These are phyloP conservation scores for Calendula officinalis DNA, from an alignment of 129 eudicot species.

Conservation along the genomic window DNA sequence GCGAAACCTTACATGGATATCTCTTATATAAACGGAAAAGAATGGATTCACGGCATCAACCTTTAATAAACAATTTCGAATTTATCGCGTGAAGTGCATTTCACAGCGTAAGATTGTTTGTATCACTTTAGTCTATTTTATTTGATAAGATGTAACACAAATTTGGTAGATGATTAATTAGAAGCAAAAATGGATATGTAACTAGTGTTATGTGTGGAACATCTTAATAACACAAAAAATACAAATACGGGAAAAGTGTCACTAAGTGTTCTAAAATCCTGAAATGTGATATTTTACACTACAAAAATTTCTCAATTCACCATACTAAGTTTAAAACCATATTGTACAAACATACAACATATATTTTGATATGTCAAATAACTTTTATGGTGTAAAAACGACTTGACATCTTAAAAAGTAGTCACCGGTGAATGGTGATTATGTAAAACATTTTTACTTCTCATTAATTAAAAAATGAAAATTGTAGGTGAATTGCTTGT, in stretches of 20 bases:
- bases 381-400: no score
- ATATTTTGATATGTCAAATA: no score
- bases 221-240: not conserved
- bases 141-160: not conserved
- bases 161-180: constrained; percentile 7
- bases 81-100: constrained; percentile 13
- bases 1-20: constrained; percentile 51
- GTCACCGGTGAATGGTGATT: no score
- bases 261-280: not conserved
- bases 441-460: no score
- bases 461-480: no score
- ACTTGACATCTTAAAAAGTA: no score
- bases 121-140: not conserved
- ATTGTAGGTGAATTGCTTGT: no score
- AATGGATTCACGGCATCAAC: constrained; percentile 47
- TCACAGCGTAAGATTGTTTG: not conserved
- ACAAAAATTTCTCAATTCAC: no score
- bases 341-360: no score
- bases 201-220: not conserved
- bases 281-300: not conserved
- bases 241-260: no score
- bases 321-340: no score
- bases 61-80: constrained; percentile 1
- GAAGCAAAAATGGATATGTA: not conserved
- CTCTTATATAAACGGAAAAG: constrained; percentile 59